phyloP scores from a whole-genome alignment of 2,329 filamentous ascomycete species.

The Ophiocordyceps robertsii region DNA sequence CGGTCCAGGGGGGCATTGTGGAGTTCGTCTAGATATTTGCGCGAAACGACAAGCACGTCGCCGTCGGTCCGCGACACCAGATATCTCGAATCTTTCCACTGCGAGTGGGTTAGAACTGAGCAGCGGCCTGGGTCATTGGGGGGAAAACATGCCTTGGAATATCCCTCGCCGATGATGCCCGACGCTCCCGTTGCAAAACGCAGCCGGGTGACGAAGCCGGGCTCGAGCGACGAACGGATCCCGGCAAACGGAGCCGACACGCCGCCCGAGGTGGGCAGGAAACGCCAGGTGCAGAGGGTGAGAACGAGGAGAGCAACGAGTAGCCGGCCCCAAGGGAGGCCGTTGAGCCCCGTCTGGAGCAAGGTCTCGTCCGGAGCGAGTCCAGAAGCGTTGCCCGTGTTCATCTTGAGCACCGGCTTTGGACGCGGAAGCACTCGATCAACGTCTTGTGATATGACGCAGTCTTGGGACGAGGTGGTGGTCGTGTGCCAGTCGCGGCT shows the following conservation, averaged over 20 bases:
- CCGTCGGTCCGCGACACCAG: constrained; percentile 4
- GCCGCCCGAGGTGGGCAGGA: not conserved
- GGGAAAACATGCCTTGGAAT: constrained; percentile 1
- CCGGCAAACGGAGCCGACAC: constrained; percentile 2
- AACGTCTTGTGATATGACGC: too few species aligned
- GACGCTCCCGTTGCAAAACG: constrained; percentile 2
- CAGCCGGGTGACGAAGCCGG: constrained; percentile 1
- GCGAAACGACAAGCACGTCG: constrained; percentile 3
- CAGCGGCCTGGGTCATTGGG: too few species aligned
- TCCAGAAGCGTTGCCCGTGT: not conserved
- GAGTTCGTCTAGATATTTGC: constrained; percentile 4
- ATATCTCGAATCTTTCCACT: constrained; percentile 5
- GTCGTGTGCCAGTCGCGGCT: too few species aligned
- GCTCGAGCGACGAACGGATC: constrained; percentile 2
- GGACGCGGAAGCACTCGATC: too few species aligned
- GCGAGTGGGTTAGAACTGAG: not conserved
- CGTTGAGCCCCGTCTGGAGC: not conserved
- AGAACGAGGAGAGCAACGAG: constrained; percentile 1
- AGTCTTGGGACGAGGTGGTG: too few species aligned
- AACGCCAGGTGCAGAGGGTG: not conserved
- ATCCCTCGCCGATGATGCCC: constrained; percentile 3
- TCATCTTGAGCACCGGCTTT: not conserved
- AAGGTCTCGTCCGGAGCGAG: not conserved
- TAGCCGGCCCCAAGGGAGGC: not conserved
- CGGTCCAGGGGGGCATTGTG: constrained; percentile 2